These are phyloP conservation scores for Lantana camara DNA, from an alignment of 257 asterid species.

Conservation along the genomic window DNA sequence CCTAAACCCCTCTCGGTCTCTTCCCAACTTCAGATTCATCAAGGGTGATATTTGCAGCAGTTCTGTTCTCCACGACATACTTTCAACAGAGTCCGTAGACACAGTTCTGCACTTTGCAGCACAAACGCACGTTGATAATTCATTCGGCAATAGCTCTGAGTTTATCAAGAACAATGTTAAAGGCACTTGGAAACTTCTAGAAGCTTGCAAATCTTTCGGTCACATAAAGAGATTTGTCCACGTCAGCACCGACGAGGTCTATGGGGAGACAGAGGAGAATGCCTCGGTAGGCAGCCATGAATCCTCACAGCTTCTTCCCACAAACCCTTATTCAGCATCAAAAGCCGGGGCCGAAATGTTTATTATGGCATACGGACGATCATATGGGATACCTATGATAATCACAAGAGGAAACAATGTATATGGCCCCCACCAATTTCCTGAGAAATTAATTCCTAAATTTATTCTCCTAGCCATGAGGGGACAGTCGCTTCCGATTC, in stretches of 20 bases:
- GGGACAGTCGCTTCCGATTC: conserved; percentile 45
- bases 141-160: conserved; percentile 48
- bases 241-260: conserved; percentile 58
- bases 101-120: conserved; percentile 56
- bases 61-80: conserved; percentile 37
- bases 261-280: conserved; percentile 55
- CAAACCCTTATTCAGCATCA: conserved; percentile 54
- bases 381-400: conserved; percentile 50
- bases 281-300: conserved; percentile 49
- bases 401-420: conserved; percentile 57
- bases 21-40: conserved; percentile 44
- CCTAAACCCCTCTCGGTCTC: conserved; percentile 42
- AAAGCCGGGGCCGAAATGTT: conserved; percentile 64
- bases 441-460: conserved; percentile 46
- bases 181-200: conserved; percentile 47
- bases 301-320: conserved; percentile 52
- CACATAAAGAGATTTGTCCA: conserved; percentile 45
- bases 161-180: conserved; percentile 45
- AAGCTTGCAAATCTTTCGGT: conserved; percentile 45
- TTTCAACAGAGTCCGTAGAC: conserved; percentile 45
- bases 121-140: conserved; percentile 50
- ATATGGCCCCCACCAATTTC: conserved; percentile 50
- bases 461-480: conserved; percentile 49
- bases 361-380: conserved; percentile 50
- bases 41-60: conserved; percentile 50